Conservation (phyloP, 139 green algal genomes). For the Coelastrella sp. region DNA sequence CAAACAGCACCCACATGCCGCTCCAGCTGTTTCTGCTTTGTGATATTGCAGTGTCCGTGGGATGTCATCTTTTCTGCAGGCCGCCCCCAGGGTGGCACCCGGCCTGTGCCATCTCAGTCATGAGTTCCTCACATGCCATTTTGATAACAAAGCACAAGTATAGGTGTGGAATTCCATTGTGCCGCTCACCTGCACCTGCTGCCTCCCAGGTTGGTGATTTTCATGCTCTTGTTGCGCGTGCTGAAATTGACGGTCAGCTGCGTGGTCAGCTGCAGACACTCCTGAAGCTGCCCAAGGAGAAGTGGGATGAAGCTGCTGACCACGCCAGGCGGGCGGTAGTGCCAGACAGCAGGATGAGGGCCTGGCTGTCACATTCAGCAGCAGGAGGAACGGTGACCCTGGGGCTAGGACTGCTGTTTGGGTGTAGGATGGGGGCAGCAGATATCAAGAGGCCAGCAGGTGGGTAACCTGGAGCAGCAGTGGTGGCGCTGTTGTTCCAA, state of each 20-base stretch:
- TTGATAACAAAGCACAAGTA: too few species aligned
- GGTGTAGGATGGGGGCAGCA: constrained; percentile 77
- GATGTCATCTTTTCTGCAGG: too few species aligned
- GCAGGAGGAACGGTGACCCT: not conserved
- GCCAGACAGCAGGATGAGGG: constrained; percentile 84
- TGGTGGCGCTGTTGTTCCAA: not conserved
- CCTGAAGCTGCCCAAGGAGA: constrained; percentile 90
- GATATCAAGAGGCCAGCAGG: constrained; percentile 86
- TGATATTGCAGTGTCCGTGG: too few species aligned
- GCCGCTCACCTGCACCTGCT: not conserved
- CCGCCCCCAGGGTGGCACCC: too few species aligned
- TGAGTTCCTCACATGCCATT: too few species aligned
- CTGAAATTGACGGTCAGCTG: constrained; percentile 85
- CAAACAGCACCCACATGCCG: too few species aligned
- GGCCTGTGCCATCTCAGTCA: too few species aligned
- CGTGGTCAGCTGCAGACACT: constrained; percentile 83
- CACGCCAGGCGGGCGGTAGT: constrained; percentile 88
- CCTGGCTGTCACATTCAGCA: constrained; percentile 58
- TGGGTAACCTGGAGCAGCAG: constrained; percentile 13
- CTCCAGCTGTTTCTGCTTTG: too few species aligned
- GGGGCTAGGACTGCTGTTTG: constrained; percentile 84
- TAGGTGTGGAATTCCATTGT: too few species aligned
- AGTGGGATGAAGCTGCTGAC: constrained; percentile 92
- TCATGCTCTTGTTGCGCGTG: constrained; percentile 79
- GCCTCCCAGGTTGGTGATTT: constrained; percentile 80